These are phyloP conservation scores for Ophiostoma sp. DNA, from an alignment of 2,329 filamentous ascomycete species.

Conservation along the genomic window DNA sequence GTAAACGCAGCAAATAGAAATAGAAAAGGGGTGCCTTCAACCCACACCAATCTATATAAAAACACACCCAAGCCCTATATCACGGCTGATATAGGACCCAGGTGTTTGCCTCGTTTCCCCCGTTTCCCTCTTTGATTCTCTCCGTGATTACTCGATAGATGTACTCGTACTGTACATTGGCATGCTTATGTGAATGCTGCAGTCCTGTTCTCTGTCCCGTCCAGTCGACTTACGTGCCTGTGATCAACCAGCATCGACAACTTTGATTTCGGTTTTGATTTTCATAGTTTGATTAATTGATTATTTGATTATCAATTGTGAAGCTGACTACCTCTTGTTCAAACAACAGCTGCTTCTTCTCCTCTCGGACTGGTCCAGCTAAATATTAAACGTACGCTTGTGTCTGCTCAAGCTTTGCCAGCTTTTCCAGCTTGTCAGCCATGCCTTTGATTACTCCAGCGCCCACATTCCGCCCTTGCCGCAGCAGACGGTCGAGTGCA, in stretches of 20 bases:
- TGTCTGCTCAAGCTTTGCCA: no score
- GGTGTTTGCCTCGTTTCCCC: not conserved
- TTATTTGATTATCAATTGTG: no score
- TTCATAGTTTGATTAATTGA: no score
- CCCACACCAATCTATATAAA: not conserved
- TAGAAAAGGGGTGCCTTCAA: no score
- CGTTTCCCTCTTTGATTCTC: not conserved
- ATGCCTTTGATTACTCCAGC: no score
- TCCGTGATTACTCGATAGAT: not conserved
- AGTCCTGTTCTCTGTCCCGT: not conserved
- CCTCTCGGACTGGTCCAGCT: no score
- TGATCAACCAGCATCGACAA: no score
- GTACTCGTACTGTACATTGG: not conserved
- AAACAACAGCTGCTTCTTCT: no score
- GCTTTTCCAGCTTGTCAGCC: no score
- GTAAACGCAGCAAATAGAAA: conserved; percentile 9
- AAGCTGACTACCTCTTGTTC: no score
- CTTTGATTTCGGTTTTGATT: no score
- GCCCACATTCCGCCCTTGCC: not conserved
- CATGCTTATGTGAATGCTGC: not conserved
- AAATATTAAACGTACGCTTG: no score
- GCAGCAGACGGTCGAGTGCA: not conserved
- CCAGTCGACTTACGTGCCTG: not conserved
- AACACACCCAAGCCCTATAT: conserved; percentile 12
- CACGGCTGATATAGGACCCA: not conserved